Base-by-base conservation (phyloP, 2,329 filamentous ascomycete species). In the Ceratocystis smalleyi region DNA sequence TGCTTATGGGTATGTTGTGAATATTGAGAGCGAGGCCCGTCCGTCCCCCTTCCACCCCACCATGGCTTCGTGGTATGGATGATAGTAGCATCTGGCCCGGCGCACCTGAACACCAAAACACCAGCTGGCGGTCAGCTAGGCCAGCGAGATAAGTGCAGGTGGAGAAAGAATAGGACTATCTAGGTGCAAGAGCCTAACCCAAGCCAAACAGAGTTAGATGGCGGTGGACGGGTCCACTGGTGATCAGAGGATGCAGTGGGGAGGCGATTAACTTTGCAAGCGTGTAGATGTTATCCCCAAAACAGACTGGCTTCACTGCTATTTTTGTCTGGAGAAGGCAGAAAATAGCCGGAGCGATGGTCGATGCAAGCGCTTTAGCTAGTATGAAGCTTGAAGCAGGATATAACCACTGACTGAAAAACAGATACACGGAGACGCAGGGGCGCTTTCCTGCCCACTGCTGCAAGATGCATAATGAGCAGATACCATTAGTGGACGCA, bases 161-260 rank as follows among this genome's bases (percentile, higher is more conserved):
- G 27, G 8, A n/a, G 54, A 57, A n/a, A 54, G 49, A 24, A 15
- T 22, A 10, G 24, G 30, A n/a, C 15, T 24, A 19, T 57, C 15
- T 57, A 57, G 32, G 54, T 30, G 5, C 47, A 27, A 57, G 17
- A 57, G 54, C 54, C 54, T 15, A 57, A 35, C 19, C 5, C 27
- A 57, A 57, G 3, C 54, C 30, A 57, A 57, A 57, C 54, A 8
- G 15, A 35, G 54, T 57, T 57, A 57, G 54, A 57, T 57, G 27
- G 54, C 17, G 54, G 30, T 24, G 54, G 30, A 57, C 7, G 54
- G 54, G 17, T 57, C 54, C 54, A 57, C 17, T 22, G 24, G 12
- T 57, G 54, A 57, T 57, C 54, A 12, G 27, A 35, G 54, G 54
- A 35, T n/a, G 30, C 12, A 57, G 27, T 57, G 17, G 24, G n/a